Base-by-base conservation (phyloP, 345 rosid genomes). In the Turritis glabra region DNA sequence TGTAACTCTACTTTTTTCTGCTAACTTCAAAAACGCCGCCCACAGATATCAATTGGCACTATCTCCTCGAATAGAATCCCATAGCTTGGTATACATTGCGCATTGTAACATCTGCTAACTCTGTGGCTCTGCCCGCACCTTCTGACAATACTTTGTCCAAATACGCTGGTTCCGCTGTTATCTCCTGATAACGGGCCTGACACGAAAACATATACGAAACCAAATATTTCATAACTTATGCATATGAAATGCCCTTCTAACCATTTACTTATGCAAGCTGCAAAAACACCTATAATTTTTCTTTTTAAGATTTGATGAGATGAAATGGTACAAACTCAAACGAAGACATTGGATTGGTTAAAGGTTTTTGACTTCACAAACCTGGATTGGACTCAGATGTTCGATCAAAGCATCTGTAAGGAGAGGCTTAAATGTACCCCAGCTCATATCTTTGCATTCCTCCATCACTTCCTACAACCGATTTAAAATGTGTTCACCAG, bases 381-480 rank as follows among this genome's bases (percentile, higher is more conserved):
- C 97, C 96, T 91, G 98, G 74, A 94, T 91, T 57, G 97, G 98
- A 79, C 83, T 83, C 62, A 94, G 82, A 80, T 91, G 97, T 59
- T 88, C 97, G 74, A 87, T 84, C 81, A 91, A 80, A 59, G 96
- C 91, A 69, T 91, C 91, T 9, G 88, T 48, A 43, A 93, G 79
- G 53, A 88, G 84, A 64, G 84, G 67, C 82, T 94, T 94, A 77
- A 94, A 91, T 0, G 76, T 61, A 57, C 97, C 97, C 96, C 96
- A 91, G 72, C 73, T 91, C 91, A 94, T 86, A 72, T 85, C 81
- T 79, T 82, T 83, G 79, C 96, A 89, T 79, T 94, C 97, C 64
- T 75, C 77, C 2, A 67, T 77, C 75, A 91, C 92, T 85, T 94
- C 95, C 97, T 91, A 90, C 54, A 67, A 55, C 69, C 19, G 29